phyloP scores from a whole-genome alignment of 2,329 filamentous ascomycete species.

The Zymoseptoria tritici region DNA sequence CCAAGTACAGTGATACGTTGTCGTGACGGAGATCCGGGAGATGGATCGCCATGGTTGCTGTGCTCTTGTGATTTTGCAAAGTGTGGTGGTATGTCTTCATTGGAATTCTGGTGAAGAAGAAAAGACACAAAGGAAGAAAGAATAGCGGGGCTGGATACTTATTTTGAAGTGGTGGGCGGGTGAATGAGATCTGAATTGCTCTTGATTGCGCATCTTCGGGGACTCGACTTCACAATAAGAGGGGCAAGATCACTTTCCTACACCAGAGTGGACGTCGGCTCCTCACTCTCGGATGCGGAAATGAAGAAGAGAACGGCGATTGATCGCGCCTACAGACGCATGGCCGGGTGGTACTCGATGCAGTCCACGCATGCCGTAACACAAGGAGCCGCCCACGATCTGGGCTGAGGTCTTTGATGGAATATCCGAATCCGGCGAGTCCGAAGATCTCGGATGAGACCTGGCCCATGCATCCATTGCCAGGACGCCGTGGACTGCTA shows the following conservation, averaged over 20 bases:
- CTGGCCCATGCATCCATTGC: neutral
- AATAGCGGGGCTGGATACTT: neutral
- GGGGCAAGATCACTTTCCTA: neutral
- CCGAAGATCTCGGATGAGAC: neutral
- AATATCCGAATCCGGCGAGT: neutral
- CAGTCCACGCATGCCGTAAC: neutral
- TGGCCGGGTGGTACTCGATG: neutral
- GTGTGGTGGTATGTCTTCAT: neutral
- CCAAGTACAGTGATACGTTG: constrained; percentile 25
- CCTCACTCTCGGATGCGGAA: neutral
- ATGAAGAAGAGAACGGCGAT: neutral
- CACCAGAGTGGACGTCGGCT: too few relatives aligned
- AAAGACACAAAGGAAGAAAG: neutral
- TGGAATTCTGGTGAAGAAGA: neutral
- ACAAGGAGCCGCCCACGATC: neutral
- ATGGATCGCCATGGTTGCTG: constrained; percentile 15
- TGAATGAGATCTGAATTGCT: neutral
- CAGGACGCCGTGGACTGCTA: neutral
- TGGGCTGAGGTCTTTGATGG: neutral
- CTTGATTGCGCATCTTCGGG: neutral
- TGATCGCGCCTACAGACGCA: neutral
- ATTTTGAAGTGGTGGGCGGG: neutral
- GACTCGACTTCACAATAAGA: neutral
- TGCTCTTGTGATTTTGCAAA: neutral
- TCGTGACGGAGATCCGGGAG: constrained; percentile 15